phyloP scores from a whole-genome alignment of 2,329 filamentous ascomycete genomes.

The Beauveria bassiana region DNA sequence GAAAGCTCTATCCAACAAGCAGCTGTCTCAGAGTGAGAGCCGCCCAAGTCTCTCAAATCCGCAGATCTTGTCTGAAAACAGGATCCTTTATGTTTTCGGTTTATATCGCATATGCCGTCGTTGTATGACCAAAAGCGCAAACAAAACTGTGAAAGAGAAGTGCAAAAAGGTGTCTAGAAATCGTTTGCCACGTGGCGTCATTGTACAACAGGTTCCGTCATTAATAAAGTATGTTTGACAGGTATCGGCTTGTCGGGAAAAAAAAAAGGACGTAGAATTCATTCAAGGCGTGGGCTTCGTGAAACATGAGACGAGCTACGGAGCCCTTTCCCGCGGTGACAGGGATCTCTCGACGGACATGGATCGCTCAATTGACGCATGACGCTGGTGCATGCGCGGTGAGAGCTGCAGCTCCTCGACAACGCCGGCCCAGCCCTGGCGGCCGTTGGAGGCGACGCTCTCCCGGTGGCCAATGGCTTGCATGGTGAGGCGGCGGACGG shows the following conservation, averaged over 20 bases:
- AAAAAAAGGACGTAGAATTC: background rate
- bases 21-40: background rate
- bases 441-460: conserved; percentile 37
- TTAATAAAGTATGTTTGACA: background rate
- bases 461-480: conserved; percentile 47
- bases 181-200: background rate
- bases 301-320: background rate
- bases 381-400: conserved; percentile 52
- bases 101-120: background rate
- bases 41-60: background rate
- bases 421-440: conserved; percentile 54
- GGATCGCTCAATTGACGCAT: conserved; percentile 53
- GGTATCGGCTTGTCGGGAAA: background rate
- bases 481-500: conserved; percentile 45
- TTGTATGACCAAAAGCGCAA: background rate
- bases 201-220: background rate
- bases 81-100: background rate
- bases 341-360: conserved; percentile 44
- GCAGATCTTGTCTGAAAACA: background rate
- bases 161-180: background rate
- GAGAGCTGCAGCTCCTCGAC: conserved; percentile 55
- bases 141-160: background rate
- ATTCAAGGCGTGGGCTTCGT: background rate
- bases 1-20: background rate
- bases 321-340: background rate